Conservation (phyloP, 2,329 filamentous ascomycete genomes). For the Boeremia lycopersici region DNA sequence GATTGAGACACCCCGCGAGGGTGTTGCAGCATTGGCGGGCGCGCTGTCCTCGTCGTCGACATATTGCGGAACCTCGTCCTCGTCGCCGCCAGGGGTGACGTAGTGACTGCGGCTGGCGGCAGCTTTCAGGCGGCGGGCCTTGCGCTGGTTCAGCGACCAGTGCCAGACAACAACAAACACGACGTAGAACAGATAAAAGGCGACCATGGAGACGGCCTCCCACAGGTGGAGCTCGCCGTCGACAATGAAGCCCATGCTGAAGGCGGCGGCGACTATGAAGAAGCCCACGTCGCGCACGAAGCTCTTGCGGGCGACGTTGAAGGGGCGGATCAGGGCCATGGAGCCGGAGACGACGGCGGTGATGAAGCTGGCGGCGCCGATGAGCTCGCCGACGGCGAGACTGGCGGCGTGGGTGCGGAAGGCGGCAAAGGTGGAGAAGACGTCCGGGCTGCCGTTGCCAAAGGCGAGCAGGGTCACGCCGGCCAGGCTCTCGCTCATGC, state of each 20-base stretch:
- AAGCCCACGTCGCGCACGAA: constrained; percentile 92
- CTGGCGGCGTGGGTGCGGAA: constrained; percentile 98
- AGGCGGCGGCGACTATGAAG: constrained; percentile 84
- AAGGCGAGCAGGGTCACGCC: constrained; percentile 97
- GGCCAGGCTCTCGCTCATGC: constrained; percentile 93
- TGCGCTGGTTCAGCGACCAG: constrained; percentile 75
- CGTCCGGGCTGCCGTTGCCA: constrained; percentile 96
- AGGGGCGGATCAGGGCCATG: constrained; percentile 96
- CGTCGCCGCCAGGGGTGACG: constrained; percentile 65
- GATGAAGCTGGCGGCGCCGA: constrained; percentile 95
- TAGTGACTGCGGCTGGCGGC: constrained; percentile 77
- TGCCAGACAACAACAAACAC: constrained; percentile 88
- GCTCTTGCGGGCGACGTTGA: constrained; percentile 85
- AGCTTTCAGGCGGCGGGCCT: constrained; percentile 67
- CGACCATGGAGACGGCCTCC: constrained; percentile 92
- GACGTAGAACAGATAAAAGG: constrained; percentile 90
- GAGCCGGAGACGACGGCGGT: constrained; percentile 94
- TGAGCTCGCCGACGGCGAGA: constrained; percentile 91
- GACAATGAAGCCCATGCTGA: constrained; percentile 84
- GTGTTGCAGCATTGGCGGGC: constrained; percentile 42
- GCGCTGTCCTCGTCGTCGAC: constrained; percentile 62
- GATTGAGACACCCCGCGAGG: constrained; percentile 56
- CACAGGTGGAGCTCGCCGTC: constrained; percentile 84
- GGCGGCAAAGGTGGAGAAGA: constrained; percentile 97
- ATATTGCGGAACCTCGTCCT: constrained; percentile 61